Percentiles rank a stretch among this genome's conserved stretches.
phyloP scores from a whole-genome alignment of 2,329 filamentous ascomycete species.

The Zasmidium cellare region DNA sequence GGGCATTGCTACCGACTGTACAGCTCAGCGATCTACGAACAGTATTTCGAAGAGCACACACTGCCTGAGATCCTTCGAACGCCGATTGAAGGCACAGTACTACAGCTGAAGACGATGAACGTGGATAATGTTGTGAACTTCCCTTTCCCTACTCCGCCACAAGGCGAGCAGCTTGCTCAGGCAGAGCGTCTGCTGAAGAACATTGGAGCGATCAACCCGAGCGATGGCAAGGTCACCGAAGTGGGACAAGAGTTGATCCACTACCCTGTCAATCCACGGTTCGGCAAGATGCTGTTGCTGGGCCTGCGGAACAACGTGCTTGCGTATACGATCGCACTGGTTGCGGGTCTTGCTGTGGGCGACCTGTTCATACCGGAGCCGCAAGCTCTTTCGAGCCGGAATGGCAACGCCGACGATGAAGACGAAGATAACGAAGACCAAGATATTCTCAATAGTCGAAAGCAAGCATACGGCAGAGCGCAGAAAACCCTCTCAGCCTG shows the following conservation, averaged over 20 bases:
- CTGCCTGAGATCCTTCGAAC: constrained; percentile 87
- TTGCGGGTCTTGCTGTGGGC: constrained; percentile 82
- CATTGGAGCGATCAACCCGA: constrained; percentile 72
- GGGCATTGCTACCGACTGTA: constrained; percentile 95
- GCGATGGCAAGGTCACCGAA: constrained; percentile 70
- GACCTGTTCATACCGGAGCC: constrained; percentile 84
- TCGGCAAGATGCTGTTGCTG: constrained; percentile 86
- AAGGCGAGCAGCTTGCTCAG: constrained; percentile 71
- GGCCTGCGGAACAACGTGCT: constrained; percentile 80
- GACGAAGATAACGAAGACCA: constrained; percentile 36
- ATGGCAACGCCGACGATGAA: constrained; percentile 35
- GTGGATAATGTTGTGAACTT: constrained; percentile 89
- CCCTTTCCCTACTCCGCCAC: constrained; percentile 90
- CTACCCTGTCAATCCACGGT: constrained; percentile 87
- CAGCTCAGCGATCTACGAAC: constrained; percentile 89
- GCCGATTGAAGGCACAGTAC: constrained; percentile 83
- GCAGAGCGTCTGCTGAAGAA: constrained; percentile 86
- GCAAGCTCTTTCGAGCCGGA: constrained; percentile 62
- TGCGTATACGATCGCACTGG: constrained; percentile 82
- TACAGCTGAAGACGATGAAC: constrained; percentile 94
- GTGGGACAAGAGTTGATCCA: constrained; percentile 79
- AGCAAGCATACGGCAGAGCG: constrained; percentile 65
- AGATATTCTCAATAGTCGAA: constrained; percentile 1
- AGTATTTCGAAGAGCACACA: constrained; percentile 82
- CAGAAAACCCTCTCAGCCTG: constrained; percentile 77